Evolutionary conservation across 2,329 filamentous ascomycete genomes (phyloP), one percentile per base, ranked within the genome.

Genomic region (Penicillium brasilianum): DNA sequence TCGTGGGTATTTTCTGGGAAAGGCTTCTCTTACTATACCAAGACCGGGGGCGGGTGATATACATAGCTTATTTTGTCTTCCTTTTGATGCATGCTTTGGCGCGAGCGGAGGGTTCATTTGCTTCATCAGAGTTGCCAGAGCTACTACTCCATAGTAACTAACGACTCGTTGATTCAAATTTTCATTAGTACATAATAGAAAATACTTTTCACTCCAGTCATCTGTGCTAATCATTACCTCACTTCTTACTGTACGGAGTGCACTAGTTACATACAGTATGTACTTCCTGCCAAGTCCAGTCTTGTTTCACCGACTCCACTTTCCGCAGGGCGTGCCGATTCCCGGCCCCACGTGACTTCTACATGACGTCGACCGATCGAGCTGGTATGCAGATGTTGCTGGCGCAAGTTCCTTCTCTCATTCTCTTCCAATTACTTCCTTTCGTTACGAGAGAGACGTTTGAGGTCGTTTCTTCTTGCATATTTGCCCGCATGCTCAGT

Each of bases 181-280:
- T 22, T 50, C 48, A 65, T 57, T 51, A 60, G 59, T 62, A 67
- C 57, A 69, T 66, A 65, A 66, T 68, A 68, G 61, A 67, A 63
- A 54, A 60, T 41, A 59, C 30, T 25, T 28, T 28, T 53, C 18
- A 20, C 14, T 16, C 22, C 44, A 32, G 14, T 4, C 16, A 32
- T 11, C 7, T 3, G 25, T 49, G 22, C 44, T 49, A 34, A 8
- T 34, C 25, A 46, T 18, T 16, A 8, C 14, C 4, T 22, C 16
- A 49, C 25, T 49, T 6, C 4, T 18, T 34, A 13, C 25, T 18
- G 48, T 13, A n/a, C n/a, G n/a, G n/a, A n/a, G n/a, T n/a, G n/a
- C n/a, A n/a, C n/a, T n/a, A n/a, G n/a, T n/a, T n/a, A n/a, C n/a
- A n/a, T n/a, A n/a, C n/a, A n/a, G n/a, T 50, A 9, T 9, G 18